A percentile compares a stretch with the other conserved stretches of the same genome.
These are phyloP conservation scores for Naganishia vishniacii DNA, from an alignment of 768 basidiomycete genomes.

Conservation along the genomic window DNA sequence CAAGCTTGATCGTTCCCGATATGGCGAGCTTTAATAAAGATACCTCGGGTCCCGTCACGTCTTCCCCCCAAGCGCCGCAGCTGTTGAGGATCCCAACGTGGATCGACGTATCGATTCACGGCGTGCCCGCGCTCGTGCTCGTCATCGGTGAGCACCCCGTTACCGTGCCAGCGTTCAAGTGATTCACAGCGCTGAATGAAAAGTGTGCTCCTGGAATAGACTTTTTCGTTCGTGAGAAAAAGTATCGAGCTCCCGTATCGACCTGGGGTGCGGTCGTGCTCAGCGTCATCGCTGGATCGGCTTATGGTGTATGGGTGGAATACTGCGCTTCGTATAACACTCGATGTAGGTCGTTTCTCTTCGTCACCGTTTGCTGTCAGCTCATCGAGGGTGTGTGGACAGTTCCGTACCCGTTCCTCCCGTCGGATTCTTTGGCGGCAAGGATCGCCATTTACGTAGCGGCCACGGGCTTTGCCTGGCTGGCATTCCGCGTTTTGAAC, in stretches of 20 bases:
- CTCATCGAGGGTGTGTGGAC: neutral
- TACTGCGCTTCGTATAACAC: conserved; percentile 61
- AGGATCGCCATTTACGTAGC: conserved; percentile 61
- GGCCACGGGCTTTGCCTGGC: conserved; percentile 55
- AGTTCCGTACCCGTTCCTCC: conserved; percentile 82
- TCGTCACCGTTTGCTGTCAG: neutral
- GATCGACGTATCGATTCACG: conserved; percentile 64
- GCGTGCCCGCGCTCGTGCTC: conserved; percentile 58
- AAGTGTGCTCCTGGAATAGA: conserved; percentile 42
- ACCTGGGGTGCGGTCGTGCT: conserved; percentile 47
- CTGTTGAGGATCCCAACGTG: conserved; percentile 53
- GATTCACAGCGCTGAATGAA: neutral
- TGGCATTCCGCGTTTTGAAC: conserved; percentile 61
- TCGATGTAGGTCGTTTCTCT: conserved; percentile 55
- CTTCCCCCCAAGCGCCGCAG: conserved; percentile 20
- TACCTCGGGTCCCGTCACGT: conserved; percentile 40
- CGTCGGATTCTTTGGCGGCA: conserved; percentile 47
- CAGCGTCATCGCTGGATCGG: conserved; percentile 46
- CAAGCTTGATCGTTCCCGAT: conserved; percentile 57
- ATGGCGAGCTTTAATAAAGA: conserved; percentile 28
- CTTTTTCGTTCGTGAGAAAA: conserved; percentile 63
- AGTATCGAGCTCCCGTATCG: conserved; percentile 52
- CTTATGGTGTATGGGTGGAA: conserved; percentile 66
- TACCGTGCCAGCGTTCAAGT: too few species aligned
- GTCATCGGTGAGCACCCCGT: conserved; percentile 50